A percentile compares a stretch with the other conserved stretches of the same genome.
These are phyloP conservation scores for Telopea speciosissima DNA, from an alignment of 177 flowering plant species.

Conservation along the genomic window DNA sequence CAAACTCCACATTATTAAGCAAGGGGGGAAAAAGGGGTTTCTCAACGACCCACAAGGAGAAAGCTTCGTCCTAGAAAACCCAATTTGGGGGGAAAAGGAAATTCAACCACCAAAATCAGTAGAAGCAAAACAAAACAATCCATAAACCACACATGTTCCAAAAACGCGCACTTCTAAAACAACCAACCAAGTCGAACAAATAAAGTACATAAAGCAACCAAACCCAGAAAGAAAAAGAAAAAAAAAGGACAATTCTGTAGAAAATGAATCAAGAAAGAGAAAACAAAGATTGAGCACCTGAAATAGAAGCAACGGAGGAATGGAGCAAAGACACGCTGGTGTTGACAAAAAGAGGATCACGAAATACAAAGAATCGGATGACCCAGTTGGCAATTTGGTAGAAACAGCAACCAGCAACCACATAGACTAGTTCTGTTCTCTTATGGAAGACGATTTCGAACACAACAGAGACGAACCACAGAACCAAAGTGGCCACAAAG, in stretches of 20 bases:
- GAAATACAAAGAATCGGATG: slow-evolving; percentile 42
- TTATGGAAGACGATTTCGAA: slow-evolving; percentile 62
- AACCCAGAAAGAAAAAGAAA: background rate
- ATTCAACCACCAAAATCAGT: background rate
- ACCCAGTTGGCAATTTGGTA: slow-evolving; percentile 70
- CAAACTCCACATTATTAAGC: background rate
- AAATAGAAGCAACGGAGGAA: slow-evolving; percentile 62
- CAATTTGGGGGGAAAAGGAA: background rate
- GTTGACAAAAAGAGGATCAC: slow-evolving; percentile 70
- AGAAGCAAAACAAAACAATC: background rate
- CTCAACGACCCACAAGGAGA: background rate
- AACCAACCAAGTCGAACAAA: background rate
- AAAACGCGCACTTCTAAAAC: background rate
- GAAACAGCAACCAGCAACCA: slow-evolving; percentile 56
- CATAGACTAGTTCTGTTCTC: slow-evolving; percentile 46
- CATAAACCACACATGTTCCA: background rate
- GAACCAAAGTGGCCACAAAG: slow-evolving; percentile 67
- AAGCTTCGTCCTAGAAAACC: background rate
- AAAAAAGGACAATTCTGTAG: background rate
- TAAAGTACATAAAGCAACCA: background rate
- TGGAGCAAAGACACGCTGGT: slow-evolving; percentile 84
- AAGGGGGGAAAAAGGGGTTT: background rate
- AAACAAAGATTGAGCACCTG: slow-evolving; percentile 37
- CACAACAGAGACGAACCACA: slow-evolving; percentile 71
- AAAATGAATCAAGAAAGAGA: background rate